These are phyloP conservation scores for Acacia acuminata DNA, from an alignment of 306 rosid species.

Conservation along the genomic window DNA sequence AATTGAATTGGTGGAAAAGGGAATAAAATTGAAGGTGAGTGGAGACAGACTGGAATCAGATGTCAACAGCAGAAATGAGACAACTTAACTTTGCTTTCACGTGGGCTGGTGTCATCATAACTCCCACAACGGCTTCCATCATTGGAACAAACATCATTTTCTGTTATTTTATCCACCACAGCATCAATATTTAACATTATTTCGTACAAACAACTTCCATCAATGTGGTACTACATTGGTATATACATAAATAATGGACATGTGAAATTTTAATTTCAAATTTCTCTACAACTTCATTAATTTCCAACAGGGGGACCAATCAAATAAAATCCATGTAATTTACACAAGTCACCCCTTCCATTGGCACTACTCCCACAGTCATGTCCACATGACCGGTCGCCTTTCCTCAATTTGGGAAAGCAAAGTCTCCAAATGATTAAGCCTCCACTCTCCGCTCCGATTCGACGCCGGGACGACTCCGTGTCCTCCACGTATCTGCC, in stretches of 20 bases:
- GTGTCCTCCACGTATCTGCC: constrained; percentile 37
- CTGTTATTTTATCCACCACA: not conserved
- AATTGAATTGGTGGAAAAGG: not conserved
- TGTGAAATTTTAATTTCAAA: not conserved
- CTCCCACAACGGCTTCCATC: constrained; percentile 39
- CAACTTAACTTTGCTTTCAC: constrained; percentile 33
- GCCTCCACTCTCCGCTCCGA: constrained; percentile 37
- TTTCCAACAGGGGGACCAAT: constrained; percentile 25
- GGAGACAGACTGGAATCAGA: constrained; percentile 38
- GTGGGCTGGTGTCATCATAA: constrained; percentile 42
- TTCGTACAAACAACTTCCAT: not conserved
- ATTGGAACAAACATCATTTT: constrained; percentile 17
- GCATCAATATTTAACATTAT: not conserved
- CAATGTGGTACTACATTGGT: not conserved
- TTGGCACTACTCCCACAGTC: not conserved
- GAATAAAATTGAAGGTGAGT: not conserved
- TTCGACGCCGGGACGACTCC: constrained; percentile 78
- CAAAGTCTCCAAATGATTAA: not conserved
- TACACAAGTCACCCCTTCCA: constrained; percentile 25
- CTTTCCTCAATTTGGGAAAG: not conserved
- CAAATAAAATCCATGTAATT: constrained; percentile 37
- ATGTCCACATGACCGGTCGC: not conserved
- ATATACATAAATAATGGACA: not conserved
- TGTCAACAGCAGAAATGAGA: constrained; percentile 35
- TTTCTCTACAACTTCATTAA: constrained; percentile 33